A percentile compares a stretch with the other conserved stretches of the same genome.
Conservation (phyloP, 148 eudicot genomes). For the Amaranthus hypochondriacus region DNA sequence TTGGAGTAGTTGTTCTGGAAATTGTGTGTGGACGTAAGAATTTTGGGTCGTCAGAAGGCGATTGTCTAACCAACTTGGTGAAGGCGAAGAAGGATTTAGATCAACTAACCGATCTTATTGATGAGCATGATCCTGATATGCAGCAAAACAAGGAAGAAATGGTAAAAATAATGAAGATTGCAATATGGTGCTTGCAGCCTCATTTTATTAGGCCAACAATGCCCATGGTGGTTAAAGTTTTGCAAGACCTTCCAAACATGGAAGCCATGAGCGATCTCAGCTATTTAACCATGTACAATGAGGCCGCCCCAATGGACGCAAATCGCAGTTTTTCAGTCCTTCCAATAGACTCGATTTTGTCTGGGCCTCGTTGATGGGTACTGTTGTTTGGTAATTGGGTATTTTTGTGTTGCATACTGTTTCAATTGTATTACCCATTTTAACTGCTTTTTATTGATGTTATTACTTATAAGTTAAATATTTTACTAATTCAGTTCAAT, state of each 20-base stretch:
- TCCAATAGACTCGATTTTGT: conserved; percentile 10
- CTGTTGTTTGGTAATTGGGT: too few relatives aligned
- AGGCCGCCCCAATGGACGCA: neutral
- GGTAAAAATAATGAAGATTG: conserved; percentile 22
- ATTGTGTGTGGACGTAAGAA: conserved; percentile 21
- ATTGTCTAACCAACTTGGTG: conserved; percentile 6
- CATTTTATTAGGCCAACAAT: conserved; percentile 20
- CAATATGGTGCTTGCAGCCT: conserved; percentile 23
- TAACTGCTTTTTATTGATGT: too few relatives aligned
- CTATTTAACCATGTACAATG: conserved; percentile 12
- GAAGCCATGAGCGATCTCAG: neutral
- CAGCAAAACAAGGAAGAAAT: conserved; percentile 9
- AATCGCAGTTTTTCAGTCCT: neutral
- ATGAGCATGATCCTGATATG: conserved; percentile 5
- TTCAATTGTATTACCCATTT: too few relatives aligned
- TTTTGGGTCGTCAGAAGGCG: neutral
- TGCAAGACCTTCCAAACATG: conserved; percentile 15
- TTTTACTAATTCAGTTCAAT: too few relatives aligned
- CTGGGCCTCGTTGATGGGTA: conserved; percentile 7
- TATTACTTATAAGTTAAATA: too few relatives aligned
- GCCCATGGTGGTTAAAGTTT: conserved; percentile 17
- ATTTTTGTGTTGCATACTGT: too few relatives aligned
- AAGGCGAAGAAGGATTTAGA: conserved; percentile 9
- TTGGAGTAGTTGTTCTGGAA: conserved; percentile 26
- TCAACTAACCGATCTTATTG: conserved; percentile 12